Percentiles rank a stretch among this genome's conserved stretches.
These are phyloP conservation scores for Spathaspora hagerdaliae DNA, from an alignment of 805 yeast genomes.

Conservation along the genomic window DNA sequence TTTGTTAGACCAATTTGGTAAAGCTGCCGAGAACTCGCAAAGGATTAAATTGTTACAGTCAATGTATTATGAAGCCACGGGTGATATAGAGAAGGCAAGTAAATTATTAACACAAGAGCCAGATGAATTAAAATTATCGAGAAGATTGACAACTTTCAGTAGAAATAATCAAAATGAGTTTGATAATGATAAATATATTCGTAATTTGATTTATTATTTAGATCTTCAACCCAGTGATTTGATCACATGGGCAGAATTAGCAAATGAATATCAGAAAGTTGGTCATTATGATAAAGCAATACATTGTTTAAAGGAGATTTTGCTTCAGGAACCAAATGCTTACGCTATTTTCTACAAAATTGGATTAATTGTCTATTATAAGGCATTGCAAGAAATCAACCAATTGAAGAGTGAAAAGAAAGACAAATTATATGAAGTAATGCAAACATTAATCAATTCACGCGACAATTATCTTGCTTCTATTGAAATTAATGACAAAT, in stretches of 20 bases:
- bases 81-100: conserved; percentile 27
- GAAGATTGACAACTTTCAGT: conserved; percentile 32
- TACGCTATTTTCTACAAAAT: conserved; percentile 61
- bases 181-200: conserved; percentile 42
- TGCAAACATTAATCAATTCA: conserved; percentile 22
- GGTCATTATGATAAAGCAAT: conserved; percentile 69
- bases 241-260: conserved; percentile 76
- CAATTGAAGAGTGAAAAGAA: conserved; percentile 18
- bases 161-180: conserved; percentile 5
- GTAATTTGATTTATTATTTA: conserved; percentile 50
- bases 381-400: conserved; percentile 18
- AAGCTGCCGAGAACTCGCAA: conserved; percentile 37
- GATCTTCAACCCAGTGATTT: conserved; percentile 71
- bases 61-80: conserved; percentile 53
- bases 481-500: conserved; percentile 71
- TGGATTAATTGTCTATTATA: conserved; percentile 42
- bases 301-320: conserved; percentile 64
- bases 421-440: conserved; percentile 25
- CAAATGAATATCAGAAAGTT: conserved; percentile 52
- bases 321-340: conserved; percentile 65
- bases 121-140: conserved; percentile 33
- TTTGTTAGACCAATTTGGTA: conserved; percentile 62
- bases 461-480: conserved; percentile 58
- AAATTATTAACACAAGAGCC: conserved; percentile 23
- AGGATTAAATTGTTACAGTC: conserved; percentile 54